Conservation (phyloP, 805 yeast genomes). For the Osmozyma mogii region DNA sequence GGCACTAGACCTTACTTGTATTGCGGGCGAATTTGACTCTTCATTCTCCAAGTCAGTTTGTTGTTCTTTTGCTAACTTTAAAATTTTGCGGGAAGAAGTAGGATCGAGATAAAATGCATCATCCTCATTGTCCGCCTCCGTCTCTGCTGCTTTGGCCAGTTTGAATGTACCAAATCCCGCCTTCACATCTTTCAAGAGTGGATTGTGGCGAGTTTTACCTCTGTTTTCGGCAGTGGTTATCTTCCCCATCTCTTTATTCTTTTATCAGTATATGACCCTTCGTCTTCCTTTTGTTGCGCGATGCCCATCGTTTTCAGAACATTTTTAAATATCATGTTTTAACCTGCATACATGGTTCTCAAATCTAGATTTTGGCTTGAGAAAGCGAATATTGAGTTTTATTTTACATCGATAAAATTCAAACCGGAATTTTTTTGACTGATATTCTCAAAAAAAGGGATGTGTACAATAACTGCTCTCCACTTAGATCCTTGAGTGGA, state of each 20-base stretch:
- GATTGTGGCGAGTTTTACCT: conserved; percentile 67
- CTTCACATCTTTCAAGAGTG: no score
- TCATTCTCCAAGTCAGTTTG: conserved; percentile 74
- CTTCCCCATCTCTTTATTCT: no score
- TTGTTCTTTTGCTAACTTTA: conserved; percentile 86
- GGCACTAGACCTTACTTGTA: conserved; percentile 14
- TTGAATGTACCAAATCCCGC: no score
- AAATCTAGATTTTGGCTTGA: no score
- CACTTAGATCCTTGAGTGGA: conserved; percentile 67
- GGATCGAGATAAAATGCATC: conserved; percentile 77
- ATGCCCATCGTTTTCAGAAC: no score
- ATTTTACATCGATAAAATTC: no score
- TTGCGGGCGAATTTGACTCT: conserved; percentile 26
- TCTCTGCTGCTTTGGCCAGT: conserved; percentile 24
- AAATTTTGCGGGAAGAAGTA: conserved; percentile 70
- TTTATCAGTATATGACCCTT: no score
- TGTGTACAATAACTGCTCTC: conserved; percentile 61
- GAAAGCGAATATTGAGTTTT: no score
- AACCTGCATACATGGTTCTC: no score
- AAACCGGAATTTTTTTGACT: no score
- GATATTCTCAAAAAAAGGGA: conserved; percentile 38
- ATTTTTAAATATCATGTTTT: no score
- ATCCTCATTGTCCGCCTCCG: conserved; percentile 38
- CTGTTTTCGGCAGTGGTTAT: conserved; percentile 41
- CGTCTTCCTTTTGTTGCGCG: no score